These are phyloP conservation scores for Tarenaya hassleriana DNA, from an alignment of 345 rosid genomes.

Conservation along the genomic window DNA sequence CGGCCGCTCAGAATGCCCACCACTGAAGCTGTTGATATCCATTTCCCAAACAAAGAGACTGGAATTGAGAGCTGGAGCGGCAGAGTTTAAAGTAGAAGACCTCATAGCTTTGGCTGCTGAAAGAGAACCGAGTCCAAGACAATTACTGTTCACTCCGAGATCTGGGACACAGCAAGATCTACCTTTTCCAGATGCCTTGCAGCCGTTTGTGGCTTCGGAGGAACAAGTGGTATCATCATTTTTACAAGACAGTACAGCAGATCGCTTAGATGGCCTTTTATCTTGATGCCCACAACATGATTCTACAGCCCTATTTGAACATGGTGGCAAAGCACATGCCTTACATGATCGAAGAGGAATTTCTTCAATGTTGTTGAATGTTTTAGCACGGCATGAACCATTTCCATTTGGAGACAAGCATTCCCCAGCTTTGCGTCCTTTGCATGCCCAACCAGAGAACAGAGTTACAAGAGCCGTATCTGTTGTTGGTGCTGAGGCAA, in stretches of 20 bases:
- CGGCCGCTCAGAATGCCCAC: constrained; percentile 51
- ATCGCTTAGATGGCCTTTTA: constrained; percentile 45
- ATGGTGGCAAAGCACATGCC: constrained; percentile 34
- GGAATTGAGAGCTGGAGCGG: constrained; percentile 74
- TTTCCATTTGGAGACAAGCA: constrained; percentile 56
- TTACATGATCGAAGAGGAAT: constrained; percentile 37
- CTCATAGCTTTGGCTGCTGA: constrained; percentile 64
- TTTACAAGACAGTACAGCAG: constrained; percentile 31
- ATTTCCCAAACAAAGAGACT: constrained; percentile 84
- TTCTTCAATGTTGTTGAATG: constrained; percentile 49
- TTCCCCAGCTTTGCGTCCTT: constrained; percentile 54
- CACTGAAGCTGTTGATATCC: constrained; percentile 42
- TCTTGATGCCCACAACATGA: constrained; percentile 31
- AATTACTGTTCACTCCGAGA: constrained; percentile 62
- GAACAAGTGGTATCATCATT: constrained; percentile 20
- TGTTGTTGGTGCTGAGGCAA: constrained; percentile 52
- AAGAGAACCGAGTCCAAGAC: constrained; percentile 63
- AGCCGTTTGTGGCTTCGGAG: constrained; percentile 28
- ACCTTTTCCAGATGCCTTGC: constrained; percentile 36
- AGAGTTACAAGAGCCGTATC: constrained; percentile 73
- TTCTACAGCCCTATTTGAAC: constrained; percentile 20
- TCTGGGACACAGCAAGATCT: constrained; percentile 77
- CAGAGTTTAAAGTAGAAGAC: constrained; percentile 54
- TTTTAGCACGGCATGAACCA: constrained; percentile 56
- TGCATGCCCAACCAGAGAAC: constrained; percentile 95